Evolutionary conservation across 371 early-diverging fungal genomes (phyloP).

Genomic region (Actinomortierella ambigua): DNA sequence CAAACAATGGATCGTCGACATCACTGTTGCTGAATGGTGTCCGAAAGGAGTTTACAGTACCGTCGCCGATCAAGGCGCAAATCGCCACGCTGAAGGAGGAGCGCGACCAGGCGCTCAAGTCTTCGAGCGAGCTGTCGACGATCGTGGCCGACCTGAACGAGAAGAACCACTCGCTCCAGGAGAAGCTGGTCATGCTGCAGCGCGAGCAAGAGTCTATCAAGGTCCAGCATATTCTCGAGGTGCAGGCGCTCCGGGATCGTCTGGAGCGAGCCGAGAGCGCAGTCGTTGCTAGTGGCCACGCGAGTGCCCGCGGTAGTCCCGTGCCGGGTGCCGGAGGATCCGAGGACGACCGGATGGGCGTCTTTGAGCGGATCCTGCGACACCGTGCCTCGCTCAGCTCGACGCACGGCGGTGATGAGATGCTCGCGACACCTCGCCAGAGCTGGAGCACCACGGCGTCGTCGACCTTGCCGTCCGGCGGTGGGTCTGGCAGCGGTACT

Average conservation of each 20-base stretch:
- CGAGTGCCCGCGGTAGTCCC: too few relatives aligned
- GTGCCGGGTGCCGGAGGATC: constrained; percentile 8
- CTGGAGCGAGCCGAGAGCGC: constrained; percentile 36
- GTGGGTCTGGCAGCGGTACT: too few relatives aligned
- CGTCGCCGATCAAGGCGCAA: constrained; percentile 15
- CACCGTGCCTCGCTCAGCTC: constrained; percentile 21
- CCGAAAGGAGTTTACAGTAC: constrained; percentile 4
- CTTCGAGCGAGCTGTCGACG: constrained; percentile 38
- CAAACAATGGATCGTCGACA: constrained; percentile 18
- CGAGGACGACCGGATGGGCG: constrained; percentile 12
- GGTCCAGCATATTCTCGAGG: constrained; percentile 40
- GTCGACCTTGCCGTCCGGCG: too few relatives aligned
- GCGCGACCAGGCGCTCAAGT: constrained; percentile 32
- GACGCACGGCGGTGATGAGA: constrained; percentile 27
- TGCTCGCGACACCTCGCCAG: constrained; percentile 36
- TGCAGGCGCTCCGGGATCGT: constrained; percentile 26
- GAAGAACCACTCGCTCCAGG: constrained; percentile 47
- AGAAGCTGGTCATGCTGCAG: constrained; percentile 43
- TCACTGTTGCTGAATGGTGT: constrained; percentile 15
- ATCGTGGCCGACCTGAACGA: constrained; percentile 35
- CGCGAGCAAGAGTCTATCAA: constrained; percentile 48
- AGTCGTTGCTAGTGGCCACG: too few relatives aligned
- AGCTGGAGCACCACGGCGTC: constrained; percentile 39
- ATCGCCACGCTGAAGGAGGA: constrained; percentile 33
- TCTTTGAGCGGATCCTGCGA: constrained; percentile 21